Percentiles rank a stretch among this genome's conserved stretches.
Evolutionary conservation across 2,329 filamentous ascomycete species (phyloP).

Genomic region (Aspergillus caelatus): DNA sequence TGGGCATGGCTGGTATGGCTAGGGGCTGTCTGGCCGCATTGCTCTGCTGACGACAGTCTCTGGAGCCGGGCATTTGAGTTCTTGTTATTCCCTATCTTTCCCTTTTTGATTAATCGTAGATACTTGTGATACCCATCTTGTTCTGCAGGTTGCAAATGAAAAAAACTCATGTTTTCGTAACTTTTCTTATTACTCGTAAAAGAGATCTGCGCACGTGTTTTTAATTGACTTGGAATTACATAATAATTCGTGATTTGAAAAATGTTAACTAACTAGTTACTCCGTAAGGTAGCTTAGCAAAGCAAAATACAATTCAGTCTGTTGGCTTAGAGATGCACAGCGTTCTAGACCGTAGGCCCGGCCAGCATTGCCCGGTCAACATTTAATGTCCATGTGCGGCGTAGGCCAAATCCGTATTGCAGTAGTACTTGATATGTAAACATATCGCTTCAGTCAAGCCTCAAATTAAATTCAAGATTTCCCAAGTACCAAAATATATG

Average conservation of each 20-base stretch:
- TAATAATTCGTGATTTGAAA: background rate
- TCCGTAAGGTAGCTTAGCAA: background rate
- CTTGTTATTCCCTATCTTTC: background rate
- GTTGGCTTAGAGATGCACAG: background rate
- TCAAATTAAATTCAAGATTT: background rate
- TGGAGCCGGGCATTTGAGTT: background rate
- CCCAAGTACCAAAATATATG: background rate
- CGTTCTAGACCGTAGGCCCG: background rate
- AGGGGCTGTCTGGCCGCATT: constrained; percentile 6
- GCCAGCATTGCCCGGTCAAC: background rate
- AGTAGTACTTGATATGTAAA: too few relatives aligned
- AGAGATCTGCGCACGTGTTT: background rate
- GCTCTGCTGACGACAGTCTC: background rate
- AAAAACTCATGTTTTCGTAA: background rate
- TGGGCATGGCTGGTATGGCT: constrained; percentile 69
- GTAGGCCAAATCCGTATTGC: too few relatives aligned
- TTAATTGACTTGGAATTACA: background rate
- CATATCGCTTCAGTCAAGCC: too few relatives aligned
- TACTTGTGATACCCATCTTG: constrained; percentile 21
- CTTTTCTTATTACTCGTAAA: background rate
- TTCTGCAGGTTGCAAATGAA: background rate
- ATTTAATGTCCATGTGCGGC: background rate
- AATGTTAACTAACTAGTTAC: too few relatives aligned
- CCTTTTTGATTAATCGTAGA: constrained; percentile 6
- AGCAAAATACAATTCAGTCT: background rate